Evolutionary conservation across 495 filamentous ascomycete genomes (phyloP).

Genomic region (Penicillium angulare): DNA sequence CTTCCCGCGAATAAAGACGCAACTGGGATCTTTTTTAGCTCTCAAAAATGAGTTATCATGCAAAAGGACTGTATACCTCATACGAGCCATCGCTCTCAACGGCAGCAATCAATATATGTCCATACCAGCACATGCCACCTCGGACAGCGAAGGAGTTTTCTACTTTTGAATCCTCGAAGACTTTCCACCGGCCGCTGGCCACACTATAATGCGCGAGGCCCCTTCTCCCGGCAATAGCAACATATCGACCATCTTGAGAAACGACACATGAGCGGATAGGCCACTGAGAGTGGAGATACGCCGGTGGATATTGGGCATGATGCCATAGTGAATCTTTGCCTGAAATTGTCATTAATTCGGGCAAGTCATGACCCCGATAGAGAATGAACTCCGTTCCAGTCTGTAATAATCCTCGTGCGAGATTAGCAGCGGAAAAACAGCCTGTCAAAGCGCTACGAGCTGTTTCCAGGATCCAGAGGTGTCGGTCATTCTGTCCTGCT

Average conservation of each 20-base stretch:
- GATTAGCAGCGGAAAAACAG: slow-evolving; percentile 86
- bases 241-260: slow-evolving; percentile 88
- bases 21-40: slow-evolving; percentile 46
- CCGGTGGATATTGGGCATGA: slow-evolving; percentile 78
- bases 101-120: slow-evolving; percentile 92
- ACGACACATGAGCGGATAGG: slow-evolving; percentile 83
- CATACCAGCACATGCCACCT: slow-evolving; percentile 98
- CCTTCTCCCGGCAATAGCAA: slow-evolving; percentile 88
- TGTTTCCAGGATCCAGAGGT: slow-evolving; percentile 86
- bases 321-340: slow-evolving; percentile 94
- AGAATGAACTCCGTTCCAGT: slow-evolving; percentile 82
- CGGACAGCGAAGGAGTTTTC: slow-evolving; percentile 90
- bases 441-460: slow-evolving; percentile 86
- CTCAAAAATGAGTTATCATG: background rate
- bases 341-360: slow-evolving; percentile 85
- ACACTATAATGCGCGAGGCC: slow-evolving; percentile 96
- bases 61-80: slow-evolving; percentile 51
- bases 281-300: slow-evolving; percentile 87
- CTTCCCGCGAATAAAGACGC: slow-evolving; percentile 87
- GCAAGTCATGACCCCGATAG: slow-evolving; percentile 88
- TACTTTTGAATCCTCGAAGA: slow-evolving; percentile 73
- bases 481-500: slow-evolving; percentile 63
- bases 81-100: slow-evolving; percentile 80
- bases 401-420: slow-evolving; percentile 83
- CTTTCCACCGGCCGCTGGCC: slow-evolving; percentile 93